Percentiles rank a stretch among this genome's conserved stretches.
Conservation (phyloP, 306 rosid genomes). For the Prunus mume region DNA sequence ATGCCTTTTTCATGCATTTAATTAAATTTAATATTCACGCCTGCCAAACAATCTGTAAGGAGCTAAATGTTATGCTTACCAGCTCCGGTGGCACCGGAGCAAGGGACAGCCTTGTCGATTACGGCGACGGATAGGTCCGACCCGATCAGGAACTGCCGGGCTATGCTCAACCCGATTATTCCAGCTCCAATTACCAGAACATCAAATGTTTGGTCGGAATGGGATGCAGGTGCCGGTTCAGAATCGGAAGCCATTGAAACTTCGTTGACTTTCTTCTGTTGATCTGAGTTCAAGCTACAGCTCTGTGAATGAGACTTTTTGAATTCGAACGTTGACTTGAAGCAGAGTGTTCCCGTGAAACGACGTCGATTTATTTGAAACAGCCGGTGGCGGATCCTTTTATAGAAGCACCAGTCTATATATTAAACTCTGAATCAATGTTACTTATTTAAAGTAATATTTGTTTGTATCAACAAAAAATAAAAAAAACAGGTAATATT, state of each 20-base stretch:
- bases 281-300: neutral
- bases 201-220: slow-evolving; percentile 38
- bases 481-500: too few species aligned
- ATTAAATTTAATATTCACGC: neutral
- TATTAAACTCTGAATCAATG: too few species aligned
- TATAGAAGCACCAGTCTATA: too few species aligned
- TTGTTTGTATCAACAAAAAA: too few species aligned
- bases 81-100: slow-evolving; percentile 99
- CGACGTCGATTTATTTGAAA: neutral
- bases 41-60: neutral
- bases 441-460: too few species aligned
- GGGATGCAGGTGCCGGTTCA: slow-evolving; percentile 23
- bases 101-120: slow-evolving; percentile 80
- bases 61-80: slow-evolving; percentile 34
- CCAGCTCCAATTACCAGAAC: slow-evolving; percentile 86
- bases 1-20: neutral
- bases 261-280: neutral
- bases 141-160: slow-evolving; percentile 59
- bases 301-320: neutral
- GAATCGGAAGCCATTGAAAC: slow-evolving; percentile 31
- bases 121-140: slow-evolving; percentile 81
- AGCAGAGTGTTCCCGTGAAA: neutral
- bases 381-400: too few species aligned
- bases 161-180: slow-evolving; percentile 73
- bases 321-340: neutral